These are phyloP conservation scores for Tieghemostelium lacteum DNA, from an alignment of 78 protist species.

Conservation along the genomic window DNA sequence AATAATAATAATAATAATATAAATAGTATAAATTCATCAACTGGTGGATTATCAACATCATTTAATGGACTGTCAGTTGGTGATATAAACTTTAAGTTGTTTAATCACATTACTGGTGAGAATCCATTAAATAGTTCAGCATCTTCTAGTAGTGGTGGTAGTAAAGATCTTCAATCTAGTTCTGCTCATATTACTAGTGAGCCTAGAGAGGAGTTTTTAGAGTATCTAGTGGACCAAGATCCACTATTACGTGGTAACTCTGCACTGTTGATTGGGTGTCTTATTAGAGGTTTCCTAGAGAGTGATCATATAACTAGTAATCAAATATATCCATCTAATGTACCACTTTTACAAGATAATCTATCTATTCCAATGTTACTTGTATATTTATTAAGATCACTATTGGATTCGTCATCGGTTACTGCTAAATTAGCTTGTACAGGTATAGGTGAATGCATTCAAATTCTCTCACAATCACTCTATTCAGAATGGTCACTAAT, in stretches of 20 bases:
- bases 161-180: not conserved
- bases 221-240: conserved; percentile 30
- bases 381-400: conserved; percentile 34
- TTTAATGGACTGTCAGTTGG: conserved; percentile 11
- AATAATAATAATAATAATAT: not conserved
- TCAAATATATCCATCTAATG: conserved; percentile 24
- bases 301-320: conserved; percentile 54
- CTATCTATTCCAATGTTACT: conserved; percentile 35
- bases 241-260: conserved; percentile 58
- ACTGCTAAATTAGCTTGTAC: conserved; percentile 72
- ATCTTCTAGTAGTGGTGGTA: not conserved
- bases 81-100: conserved; percentile 51
- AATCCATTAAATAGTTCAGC: not conserved
- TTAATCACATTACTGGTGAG: no score
- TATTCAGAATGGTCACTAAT: conserved; percentile 69
- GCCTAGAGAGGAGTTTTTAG: conserved; percentile 66
- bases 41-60: not conserved
- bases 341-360: conserved; percentile 4
- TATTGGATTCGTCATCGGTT: conserved; percentile 43
- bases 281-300: conserved; percentile 47
- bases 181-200: not conserved
- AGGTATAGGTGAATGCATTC: conserved; percentile 73
- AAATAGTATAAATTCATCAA: not conserved
- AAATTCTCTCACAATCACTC: conserved; percentile 7
- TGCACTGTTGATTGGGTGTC: conserved; percentile 70